Evolutionary conservation across 2,329 filamentous ascomycete genomes (phyloP).

Genomic region (Ceratocystis colombiana): DNA sequence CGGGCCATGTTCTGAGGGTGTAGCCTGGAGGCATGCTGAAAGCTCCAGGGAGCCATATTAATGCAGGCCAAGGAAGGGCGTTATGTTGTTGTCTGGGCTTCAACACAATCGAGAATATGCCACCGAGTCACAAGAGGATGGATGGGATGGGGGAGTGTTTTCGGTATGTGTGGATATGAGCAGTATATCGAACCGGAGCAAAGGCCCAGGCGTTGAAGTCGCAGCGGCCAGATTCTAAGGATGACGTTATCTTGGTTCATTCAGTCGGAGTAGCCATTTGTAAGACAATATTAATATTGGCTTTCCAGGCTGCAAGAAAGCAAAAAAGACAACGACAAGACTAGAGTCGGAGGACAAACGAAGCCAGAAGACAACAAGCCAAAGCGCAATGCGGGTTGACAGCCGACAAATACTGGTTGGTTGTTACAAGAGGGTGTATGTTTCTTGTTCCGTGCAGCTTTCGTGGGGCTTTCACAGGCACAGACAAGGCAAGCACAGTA

Average conservation of each 20-base stretch:
- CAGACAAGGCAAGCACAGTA: background rate
- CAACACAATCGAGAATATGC: background rate
- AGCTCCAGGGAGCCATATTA: background rate
- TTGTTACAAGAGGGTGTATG: background rate
- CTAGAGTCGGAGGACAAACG: background rate
- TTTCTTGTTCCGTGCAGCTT: background rate
- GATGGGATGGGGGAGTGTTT: background rate
- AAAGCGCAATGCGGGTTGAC: background rate
- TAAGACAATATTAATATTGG: background rate
- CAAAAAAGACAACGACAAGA: background rate
- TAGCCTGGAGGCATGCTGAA: background rate
- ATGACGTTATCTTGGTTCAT: slow-evolving; percentile 2
- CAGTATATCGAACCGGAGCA: background rate
- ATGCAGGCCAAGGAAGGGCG: background rate
- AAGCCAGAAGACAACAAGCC: background rate
- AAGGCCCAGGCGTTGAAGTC: background rate
- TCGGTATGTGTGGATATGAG: background rate
- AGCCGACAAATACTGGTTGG: background rate
- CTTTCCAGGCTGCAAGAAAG: background rate
- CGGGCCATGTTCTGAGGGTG: background rate
- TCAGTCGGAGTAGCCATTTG: background rate
- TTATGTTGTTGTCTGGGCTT: background rate
- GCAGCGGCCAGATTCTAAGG: background rate
- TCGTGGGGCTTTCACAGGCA: background rate
- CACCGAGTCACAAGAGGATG: background rate